Evolutionary conservation across 495 filamentous ascomycete genomes (phyloP), one percentile per base, ranked within the genome.

Genomic region (Talaromyces borbonicus): DNA sequence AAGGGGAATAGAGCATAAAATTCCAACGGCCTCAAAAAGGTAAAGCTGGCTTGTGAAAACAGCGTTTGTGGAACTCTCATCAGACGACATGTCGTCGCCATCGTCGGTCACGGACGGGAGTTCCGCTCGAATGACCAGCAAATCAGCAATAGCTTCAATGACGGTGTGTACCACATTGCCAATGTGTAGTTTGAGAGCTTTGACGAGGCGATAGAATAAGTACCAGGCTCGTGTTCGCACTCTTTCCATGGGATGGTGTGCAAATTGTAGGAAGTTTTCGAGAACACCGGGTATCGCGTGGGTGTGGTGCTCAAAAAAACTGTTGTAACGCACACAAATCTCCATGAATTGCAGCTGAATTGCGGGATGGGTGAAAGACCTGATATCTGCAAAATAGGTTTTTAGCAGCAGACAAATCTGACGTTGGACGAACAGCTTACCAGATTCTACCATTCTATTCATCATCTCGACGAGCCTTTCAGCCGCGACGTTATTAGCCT

Each of bases 281-380:
- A 99, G 71, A 4, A 88, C 88, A 48, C 76, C 80, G 5, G 85
- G 84, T 33, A 97, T 92, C 37, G 81, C 74, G 1, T 79, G 70
- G 2, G 81, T 73, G 52, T 95, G 84, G 27, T 75, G 71, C 49
- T 93, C 86, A 64, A 99, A 97, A 64, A 95, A 95, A n/a, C 78
- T 74, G 60, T 78, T 81, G 59, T 97, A 97, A 27, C 92, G 83
- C 25, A 95, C 88, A 58, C 87, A 93, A 31, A 95, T 92, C 54
- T 97, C 92, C 93, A 97, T 97, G 54, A 92, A 97, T 61, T 95
- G 88, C 12, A 97, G 72, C 47, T 96, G 81, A 24, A 95, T 86
- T 16, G 88, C 86, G 0, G 93, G 92, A 62, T 97, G 92, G 3
- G 83, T 79, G 58, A 86, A 92, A 20, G 74, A 81, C 49, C 84